Evolutionary conservation across 805 yeast genomes (phyloP).

Genomic region (Saccharomycopsis amapae): DNA sequence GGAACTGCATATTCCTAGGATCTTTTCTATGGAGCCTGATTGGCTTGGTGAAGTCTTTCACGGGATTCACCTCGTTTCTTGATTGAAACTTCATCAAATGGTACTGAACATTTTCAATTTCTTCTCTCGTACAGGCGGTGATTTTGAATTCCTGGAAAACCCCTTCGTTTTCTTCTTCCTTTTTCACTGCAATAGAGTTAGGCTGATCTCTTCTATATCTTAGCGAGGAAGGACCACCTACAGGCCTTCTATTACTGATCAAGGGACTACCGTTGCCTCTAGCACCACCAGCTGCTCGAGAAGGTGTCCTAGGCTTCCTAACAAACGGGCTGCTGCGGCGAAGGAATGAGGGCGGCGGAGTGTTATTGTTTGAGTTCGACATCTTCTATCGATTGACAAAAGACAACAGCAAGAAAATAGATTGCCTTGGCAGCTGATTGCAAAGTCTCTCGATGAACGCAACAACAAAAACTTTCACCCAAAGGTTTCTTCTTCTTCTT

Average conservation of each 20-base stretch:
- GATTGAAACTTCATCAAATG: slow-evolving; percentile 80
- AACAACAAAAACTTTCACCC: too few relatives aligned
- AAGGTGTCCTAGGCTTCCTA: background rate
- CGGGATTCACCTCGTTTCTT: slow-evolving; percentile 64
- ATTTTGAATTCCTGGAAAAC: slow-evolving; percentile 39
- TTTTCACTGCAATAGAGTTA: background rate
- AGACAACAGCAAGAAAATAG: too few relatives aligned
- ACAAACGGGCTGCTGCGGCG: background rate
- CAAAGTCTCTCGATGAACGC: too few relatives aligned
- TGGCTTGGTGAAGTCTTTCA: slow-evolving; percentile 67
- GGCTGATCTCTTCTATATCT: background rate
- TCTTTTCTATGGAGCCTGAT: slow-evolving; percentile 88
- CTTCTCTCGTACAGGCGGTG: slow-evolving; percentile 66
- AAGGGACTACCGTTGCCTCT: background rate
- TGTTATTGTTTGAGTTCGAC: background rate
- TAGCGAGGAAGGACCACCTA: background rate
- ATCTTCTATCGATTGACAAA: too few relatives aligned
- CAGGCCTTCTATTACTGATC: background rate
- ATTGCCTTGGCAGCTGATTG: too few relatives aligned
- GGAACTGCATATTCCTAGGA: slow-evolving; percentile 85
- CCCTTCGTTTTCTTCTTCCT: background rate
- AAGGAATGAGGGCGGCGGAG: background rate
- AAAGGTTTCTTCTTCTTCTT: too few relatives aligned
- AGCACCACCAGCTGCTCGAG: too few relatives aligned
- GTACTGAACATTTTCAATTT: slow-evolving; percentile 62